Evolutionary conservation across 805 yeast species (phyloP).

Genomic region (Spathaspora boniae): DNA sequence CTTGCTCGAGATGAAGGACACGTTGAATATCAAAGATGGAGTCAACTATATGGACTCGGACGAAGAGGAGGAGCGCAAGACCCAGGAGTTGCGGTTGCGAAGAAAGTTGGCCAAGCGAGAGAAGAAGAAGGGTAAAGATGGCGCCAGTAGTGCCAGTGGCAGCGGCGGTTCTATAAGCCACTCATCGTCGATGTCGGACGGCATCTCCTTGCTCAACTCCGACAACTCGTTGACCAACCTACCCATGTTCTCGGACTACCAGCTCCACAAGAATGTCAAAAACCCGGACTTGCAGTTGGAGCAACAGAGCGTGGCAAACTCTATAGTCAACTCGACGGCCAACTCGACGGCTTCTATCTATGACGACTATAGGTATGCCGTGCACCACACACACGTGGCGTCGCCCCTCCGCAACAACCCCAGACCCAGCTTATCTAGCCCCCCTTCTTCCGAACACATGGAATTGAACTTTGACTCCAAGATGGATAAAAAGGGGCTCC

Average conservation of each 20-base stretch:
- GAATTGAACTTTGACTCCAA: slow-evolving; percentile 30
- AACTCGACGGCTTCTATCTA: slow-evolving; percentile 29
- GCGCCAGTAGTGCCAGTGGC: too few species aligned
- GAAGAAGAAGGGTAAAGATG: slow-evolving; percentile 13
- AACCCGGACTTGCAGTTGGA: slow-evolving; percentile 19
- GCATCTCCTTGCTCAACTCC: slow-evolving; percentile 59
- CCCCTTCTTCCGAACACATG: slow-evolving; percentile 13
- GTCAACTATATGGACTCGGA: slow-evolving; percentile 39
- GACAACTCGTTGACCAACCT: slow-evolving; percentile 60
- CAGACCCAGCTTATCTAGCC: background rate
- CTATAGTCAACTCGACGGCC: slow-evolving; percentile 19
- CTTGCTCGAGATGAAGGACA: slow-evolving; percentile 44
- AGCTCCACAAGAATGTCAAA: slow-evolving; percentile 30
- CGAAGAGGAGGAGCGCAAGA: slow-evolving; percentile 48
- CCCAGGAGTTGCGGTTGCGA: slow-evolving; percentile 44
- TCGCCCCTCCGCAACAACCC: slow-evolving; percentile 3
- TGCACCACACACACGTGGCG: slow-evolving; percentile 2
- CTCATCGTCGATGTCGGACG: slow-evolving; percentile 51
- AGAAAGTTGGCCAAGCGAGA: slow-evolving; percentile 27
- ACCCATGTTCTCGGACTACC: slow-evolving; percentile 58
- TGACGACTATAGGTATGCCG: slow-evolving; percentile 26
- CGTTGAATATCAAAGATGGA: slow-evolving; percentile 22
- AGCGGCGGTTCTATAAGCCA: slow-evolving; percentile 3
- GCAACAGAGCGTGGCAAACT: slow-evolving; percentile 23
- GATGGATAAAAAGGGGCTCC: slow-evolving; percentile 15